Percentiles rank a stretch among this genome's conserved stretches.
phyloP scores from a whole-genome alignment of 1,139 yeast species.

The Hanseniaspora sp. region DNA sequence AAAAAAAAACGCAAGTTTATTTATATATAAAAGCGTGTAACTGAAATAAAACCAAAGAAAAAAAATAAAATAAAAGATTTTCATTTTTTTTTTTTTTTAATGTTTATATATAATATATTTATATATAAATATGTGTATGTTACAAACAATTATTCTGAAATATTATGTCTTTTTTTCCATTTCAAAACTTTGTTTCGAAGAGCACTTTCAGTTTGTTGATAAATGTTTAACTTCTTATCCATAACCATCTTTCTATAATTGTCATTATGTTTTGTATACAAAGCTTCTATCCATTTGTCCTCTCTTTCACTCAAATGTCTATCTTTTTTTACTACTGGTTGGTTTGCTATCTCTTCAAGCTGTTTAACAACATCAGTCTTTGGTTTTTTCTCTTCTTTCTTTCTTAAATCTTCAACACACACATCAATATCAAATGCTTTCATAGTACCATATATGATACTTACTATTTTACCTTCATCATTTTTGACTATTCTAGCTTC shows the following conservation, averaged over 20 bases:
- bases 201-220: slow-evolving; percentile 80
- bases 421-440: slow-evolving; percentile 25
- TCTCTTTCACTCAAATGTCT: slow-evolving; percentile 64
- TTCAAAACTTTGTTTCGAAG: slow-evolving; percentile 53
- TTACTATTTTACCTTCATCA: slow-evolving; percentile 56
- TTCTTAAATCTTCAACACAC: slow-evolving; percentile 26
- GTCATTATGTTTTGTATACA: slow-evolving; percentile 74
- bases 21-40: background rate
- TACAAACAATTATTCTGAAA: slow-evolving; percentile 15
- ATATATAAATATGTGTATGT: too few species aligned
- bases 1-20: slow-evolving; percentile 2
- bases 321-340: slow-evolving; percentile 42
- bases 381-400: slow-evolving; percentile 26
- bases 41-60: background rate
- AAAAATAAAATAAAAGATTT: background rate
- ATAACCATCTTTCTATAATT: slow-evolving; percentile 83
- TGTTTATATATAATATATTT: too few species aligned
- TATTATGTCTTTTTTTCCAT: slow-evolving; percentile 47
- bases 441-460: slow-evolving; percentile 60
- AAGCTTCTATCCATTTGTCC: slow-evolving; percentile 52
- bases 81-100: too few species aligned
- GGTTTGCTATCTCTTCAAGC: slow-evolving; percentile 56
- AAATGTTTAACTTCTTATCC: slow-evolving; percentile 74
- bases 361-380: slow-evolving; percentile 49
- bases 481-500: slow-evolving; percentile 75